Conservation (phyloP, 2,329 filamentous ascomycete species). For the Aspergillus calidoustus region DNA sequence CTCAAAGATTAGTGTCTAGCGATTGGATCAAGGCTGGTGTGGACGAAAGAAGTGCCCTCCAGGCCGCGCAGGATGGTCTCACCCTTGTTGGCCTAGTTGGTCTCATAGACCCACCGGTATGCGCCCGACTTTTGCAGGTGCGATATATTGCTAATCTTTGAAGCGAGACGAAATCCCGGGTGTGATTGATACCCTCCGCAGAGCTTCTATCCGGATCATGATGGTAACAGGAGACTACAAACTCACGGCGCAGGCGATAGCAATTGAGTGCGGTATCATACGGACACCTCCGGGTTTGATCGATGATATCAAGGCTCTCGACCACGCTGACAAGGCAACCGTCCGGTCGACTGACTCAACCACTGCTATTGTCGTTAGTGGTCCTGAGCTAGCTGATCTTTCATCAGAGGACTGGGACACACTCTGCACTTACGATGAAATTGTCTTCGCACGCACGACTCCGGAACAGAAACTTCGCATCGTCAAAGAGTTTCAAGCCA, state of each 20-base stretch:
- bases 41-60: constrained; percentile 61
- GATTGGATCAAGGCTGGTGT: constrained; percentile 48
- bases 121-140: not conserved
- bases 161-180: constrained; percentile 61
- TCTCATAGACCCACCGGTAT: constrained; percentile 61
- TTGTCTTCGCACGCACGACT: constrained; percentile 76
- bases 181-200: constrained; percentile 65
- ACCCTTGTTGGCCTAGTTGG: constrained; percentile 62
- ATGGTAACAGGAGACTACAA: constrained; percentile 83
- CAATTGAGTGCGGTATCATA: constrained; percentile 73
- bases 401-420: constrained; percentile 72
- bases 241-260: constrained; percentile 74
- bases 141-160: not conserved
- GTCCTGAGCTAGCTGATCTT: constrained; percentile 67
- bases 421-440: constrained; percentile 68
- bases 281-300: constrained; percentile 50
- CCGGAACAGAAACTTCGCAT: constrained; percentile 81
- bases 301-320: constrained; percentile 60
- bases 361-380: constrained; percentile 64
- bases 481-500: constrained; percentile 72
- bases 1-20: constrained; percentile 60
- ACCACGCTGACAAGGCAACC: constrained; percentile 34
- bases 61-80: constrained; percentile 55
- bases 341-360: constrained; percentile 34
- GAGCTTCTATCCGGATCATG: constrained; percentile 74